Evolutionary conservation across 495 filamentous ascomycete species (phyloP).

Genomic region (Aspergillus cristatus): DNA sequence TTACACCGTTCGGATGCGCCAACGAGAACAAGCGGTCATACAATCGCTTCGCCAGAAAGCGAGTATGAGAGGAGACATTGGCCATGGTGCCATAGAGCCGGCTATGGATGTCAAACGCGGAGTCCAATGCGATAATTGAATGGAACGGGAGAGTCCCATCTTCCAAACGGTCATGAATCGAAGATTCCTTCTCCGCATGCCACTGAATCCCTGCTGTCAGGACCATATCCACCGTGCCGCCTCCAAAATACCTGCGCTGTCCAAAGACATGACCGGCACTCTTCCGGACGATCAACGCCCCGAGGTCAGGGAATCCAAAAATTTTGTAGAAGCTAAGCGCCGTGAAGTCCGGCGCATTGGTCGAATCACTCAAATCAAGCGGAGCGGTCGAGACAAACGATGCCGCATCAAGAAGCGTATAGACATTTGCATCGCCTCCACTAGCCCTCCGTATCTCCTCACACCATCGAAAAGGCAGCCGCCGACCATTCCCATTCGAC

Average conservation of each 20-base stretch:
- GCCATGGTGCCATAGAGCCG: constrained; percentile 62
- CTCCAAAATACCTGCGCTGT: constrained; percentile 74
- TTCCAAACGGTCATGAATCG: constrained; percentile 74
- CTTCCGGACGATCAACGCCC: constrained; percentile 76
- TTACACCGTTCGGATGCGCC: constrained; percentile 56
- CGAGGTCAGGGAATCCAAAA: constrained; percentile 90
- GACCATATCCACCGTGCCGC: constrained; percentile 89
- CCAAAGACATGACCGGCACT: constrained; percentile 52
- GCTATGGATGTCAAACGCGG: constrained; percentile 60
- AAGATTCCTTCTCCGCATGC: constrained; percentile 62
- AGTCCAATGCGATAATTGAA: constrained; percentile 70
- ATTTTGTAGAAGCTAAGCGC: constrained; percentile 94
- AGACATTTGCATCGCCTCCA: constrained; percentile 23
- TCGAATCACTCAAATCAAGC: constrained; percentile 56
- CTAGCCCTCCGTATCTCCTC: constrained; percentile 34
- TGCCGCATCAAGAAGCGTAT: constrained; percentile 86
- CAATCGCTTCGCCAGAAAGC: constrained; percentile 51
- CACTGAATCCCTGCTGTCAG: constrained; percentile 35
- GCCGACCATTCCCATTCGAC: constrained; percentile 86
- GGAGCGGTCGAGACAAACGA: constrained; percentile 69
- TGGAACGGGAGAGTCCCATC: constrained; percentile 89
- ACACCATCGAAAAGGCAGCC: constrained; percentile 66
- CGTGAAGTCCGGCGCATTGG: constrained; percentile 70
- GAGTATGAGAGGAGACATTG: constrained; percentile 65
- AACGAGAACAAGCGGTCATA: constrained; percentile 49